Evolutionary conservation across 768 basidiomycete genomes (phyloP).

Genomic region (Tulasnella sp.): DNA sequence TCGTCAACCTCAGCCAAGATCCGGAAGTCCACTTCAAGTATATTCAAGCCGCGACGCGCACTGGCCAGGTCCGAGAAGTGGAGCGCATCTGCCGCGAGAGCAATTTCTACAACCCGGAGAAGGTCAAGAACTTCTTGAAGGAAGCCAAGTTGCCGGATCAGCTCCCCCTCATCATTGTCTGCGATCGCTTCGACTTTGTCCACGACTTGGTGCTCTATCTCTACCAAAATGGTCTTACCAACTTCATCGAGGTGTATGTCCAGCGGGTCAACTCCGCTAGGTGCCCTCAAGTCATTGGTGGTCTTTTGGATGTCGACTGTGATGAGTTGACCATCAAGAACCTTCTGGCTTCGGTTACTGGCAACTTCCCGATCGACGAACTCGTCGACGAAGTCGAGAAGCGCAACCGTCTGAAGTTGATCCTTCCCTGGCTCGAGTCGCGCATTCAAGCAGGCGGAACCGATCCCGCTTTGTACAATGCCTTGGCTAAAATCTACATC

Average conservation of each 20-base stretch:
- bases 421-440: constrained; percentile 94
- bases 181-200: constrained; percentile 99
- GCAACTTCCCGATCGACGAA: constrained; percentile 96
- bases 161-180: constrained; percentile 97
- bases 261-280: constrained; percentile 95
- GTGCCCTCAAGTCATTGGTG: constrained; percentile 95
- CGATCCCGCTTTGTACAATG: constrained; percentile 91
- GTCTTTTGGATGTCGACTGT: constrained; percentile 94
- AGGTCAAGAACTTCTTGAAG: constrained; percentile 99
- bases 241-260: constrained; percentile 99
- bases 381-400: constrained; percentile 96
- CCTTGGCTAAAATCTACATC: constrained; percentile 96
- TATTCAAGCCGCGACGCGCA: constrained; percentile 96
- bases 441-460: constrained; percentile 90
- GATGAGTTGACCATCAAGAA: constrained; percentile 94
- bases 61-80: constrained; percentile 96
- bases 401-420: constrained; percentile 90
- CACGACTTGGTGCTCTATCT: constrained; percentile 98
- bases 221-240: constrained; percentile 92
- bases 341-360: constrained; percentile 87
- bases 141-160: constrained; percentile 96
- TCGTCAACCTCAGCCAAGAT: constrained; percentile 95
- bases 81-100: constrained; percentile 98
- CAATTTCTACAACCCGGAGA: constrained; percentile 97
- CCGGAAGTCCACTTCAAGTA: constrained; percentile 99